A percentile compares a stretch with the other conserved stretches of the same genome.
Evolutionary conservation across 2,329 filamentous ascomycete genomes (phyloP).

Genomic region (Cladosporium cucumerinum): DNA sequence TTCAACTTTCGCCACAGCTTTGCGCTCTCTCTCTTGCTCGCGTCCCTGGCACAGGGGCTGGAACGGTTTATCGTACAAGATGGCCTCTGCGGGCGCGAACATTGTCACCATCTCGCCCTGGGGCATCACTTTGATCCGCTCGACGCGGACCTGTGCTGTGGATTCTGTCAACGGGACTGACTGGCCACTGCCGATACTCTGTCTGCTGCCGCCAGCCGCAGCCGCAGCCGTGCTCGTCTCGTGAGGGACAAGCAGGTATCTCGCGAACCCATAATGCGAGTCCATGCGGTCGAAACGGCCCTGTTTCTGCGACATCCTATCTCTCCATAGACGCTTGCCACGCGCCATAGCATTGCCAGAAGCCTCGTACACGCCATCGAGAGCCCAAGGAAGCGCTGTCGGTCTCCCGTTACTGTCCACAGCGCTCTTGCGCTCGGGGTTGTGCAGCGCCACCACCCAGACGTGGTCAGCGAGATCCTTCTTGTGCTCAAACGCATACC

Average conservation of each 20-base stretch:
- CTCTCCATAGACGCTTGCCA: slow-evolving; percentile 17
- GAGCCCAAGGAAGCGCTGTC: slow-evolving; percentile 4
- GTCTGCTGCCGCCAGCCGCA: not conserved
- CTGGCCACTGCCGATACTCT: not conserved
- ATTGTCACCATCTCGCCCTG: slow-evolving; percentile 15
- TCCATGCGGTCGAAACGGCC: slow-evolving; percentile 11
- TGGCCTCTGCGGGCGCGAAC: slow-evolving; percentile 5
- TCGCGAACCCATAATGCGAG: slow-evolving; percentile 18
- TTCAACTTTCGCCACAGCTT: not conserved
- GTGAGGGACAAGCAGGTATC: slow-evolving; percentile 13
- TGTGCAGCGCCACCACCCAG: slow-evolving; percentile 18
- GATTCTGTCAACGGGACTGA: not conserved
- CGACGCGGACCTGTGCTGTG: slow-evolving; percentile 16
- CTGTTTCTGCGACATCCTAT: not conserved
- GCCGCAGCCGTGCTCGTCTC: not conserved
- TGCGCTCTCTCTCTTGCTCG: not conserved
- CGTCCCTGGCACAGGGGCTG: not conserved
- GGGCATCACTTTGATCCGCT: slow-evolving; percentile 16
- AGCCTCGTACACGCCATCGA: slow-evolving; percentile 14
- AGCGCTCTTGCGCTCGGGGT: not conserved
- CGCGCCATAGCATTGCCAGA: slow-evolving; percentile 16
- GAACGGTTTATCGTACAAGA: slow-evolving; percentile 7
- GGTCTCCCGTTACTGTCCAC: not conserved
- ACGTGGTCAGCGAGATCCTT: slow-evolving; percentile 19
- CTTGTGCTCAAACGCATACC: slow-evolving; percentile 2